Base-by-base conservation (phyloP, 2,329 filamentous ascomycete genomes). In the Harringtonia lauricola region DNA sequence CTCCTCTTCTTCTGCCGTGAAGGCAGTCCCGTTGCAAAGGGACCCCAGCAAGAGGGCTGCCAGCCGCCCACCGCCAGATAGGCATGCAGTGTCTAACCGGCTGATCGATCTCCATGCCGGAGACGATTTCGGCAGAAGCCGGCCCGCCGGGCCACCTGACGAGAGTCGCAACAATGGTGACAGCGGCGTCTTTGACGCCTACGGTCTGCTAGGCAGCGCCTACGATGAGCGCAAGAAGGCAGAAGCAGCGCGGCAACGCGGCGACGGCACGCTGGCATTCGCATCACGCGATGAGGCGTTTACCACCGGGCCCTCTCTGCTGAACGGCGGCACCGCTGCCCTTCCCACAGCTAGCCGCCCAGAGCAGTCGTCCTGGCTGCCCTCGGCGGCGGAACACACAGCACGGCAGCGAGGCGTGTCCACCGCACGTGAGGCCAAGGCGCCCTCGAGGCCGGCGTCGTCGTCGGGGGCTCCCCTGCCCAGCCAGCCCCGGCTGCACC, bases 161-260 rank as follows among this genome's bases (percentile, higher is more conserved):
- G 59, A 60, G 42, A 56, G 58, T 28, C 22, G 34, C 46, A n/a
- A 35, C 31, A 41, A n/a, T 36, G 9, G 2, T n/a, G 14, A 17
- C 49, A 57, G 68, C 17, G 59, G 62, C 1, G 64, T 67, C 1
- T 79, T 81, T 51, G 65, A 65, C 1, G 57, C 67, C 0, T 61
- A 60, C 21, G 74, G 76, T 14, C 60, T 81, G 17, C 59, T 81
- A 8, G 72, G 67, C 31, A 62, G 65, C 13, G 56, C 55, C 8
- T 74, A 74, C 44, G 65, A 71, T 34, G 66, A 67, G 53, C 68
- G 68, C 39, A 71, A 64, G 49, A 59, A 62, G 45, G 58, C 55
- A 1, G 55, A 62, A 43, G 52, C 50, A 18, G 55, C 51, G 4
- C 17, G 21, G 5, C 28, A 34, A 15, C 31, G 21, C 15, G 39